Base-by-base conservation (phyloP, 345 rosid species). In the Melaleuca quinquenervia region DNA sequence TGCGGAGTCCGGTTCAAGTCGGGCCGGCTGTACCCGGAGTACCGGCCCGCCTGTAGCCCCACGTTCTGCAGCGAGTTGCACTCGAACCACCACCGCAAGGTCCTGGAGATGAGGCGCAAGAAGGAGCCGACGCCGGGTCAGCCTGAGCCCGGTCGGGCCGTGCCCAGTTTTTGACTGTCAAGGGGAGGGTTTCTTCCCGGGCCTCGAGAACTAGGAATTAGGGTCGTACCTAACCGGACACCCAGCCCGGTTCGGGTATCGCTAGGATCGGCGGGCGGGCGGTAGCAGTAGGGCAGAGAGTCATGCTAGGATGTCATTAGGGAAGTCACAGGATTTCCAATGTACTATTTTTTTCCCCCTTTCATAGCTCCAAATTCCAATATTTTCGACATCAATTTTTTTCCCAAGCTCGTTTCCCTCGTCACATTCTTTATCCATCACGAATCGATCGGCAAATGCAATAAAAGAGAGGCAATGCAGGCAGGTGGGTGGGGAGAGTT, bases 1-100 rank as follows among this genome's bases (percentile, higher is more conserved):
- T 97, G 98, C n/a, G 98, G 99, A 29, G 98, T 97, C 62, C 90
- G 98, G 88, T 95, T 87, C 89, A 97, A 97, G 86, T 97, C 98
- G 50, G 99, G 99, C 52, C 92, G 99, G 86, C 90, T 97, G 16
- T 86, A 92, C 44, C 98, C 99, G 27, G 98, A 97, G 86, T 97
- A 96, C 86, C 89, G 99, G 74, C 98, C 99, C 5, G 98, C 98
- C 58, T 92, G 97, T 84, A 97, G 99, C 90, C 99, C 99, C 13
- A 95, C 98, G 0, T 95, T 95, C 45, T 93, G 95, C 6, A 89
- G 90, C 21, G 93, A 93, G 83, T 83, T 92, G 89, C 99, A 97
- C 89, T 97, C 97, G 18, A 96, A 97, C 91, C 96, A 94, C 84
- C 99, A 96, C 90, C 90, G 97, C 83, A 96, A 93, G 87, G 98